These are phyloP conservation scores for Mycosphaerella arachidis DNA, from an alignment of 2,329 filamentous ascomycete species.

Conservation along the genomic window DNA sequence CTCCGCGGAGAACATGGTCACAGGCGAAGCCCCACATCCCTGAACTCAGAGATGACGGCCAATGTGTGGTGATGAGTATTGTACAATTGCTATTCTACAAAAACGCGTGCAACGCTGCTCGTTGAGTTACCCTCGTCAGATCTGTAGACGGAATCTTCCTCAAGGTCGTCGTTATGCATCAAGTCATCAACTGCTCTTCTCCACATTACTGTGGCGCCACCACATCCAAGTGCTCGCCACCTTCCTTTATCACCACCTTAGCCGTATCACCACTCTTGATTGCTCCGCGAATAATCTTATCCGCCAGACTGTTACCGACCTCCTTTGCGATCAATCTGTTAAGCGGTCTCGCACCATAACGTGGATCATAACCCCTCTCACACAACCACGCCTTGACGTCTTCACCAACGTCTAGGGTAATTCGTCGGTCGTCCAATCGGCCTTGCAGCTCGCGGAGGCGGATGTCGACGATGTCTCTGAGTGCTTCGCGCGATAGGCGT, in stretches of 20 bases:
- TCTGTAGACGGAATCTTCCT: background rate
- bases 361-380: constrained; percentile 83
- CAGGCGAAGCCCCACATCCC: too few relatives aligned
- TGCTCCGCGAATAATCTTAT: constrained; percentile 84
- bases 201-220: background rate
- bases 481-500: constrained; percentile 68
- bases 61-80: background rate
- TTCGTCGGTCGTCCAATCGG: constrained; percentile 79
- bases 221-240: constrained; percentile 39
- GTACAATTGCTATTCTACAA: background rate
- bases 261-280: constrained; percentile 72
- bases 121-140: background rate
- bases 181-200: background rate
- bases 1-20: background rate
- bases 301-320: constrained; percentile 82
- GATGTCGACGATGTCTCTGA: constrained; percentile 92
- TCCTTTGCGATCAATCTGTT: constrained; percentile 88
- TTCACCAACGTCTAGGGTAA: constrained; percentile 65
- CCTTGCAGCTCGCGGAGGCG: constrained; percentile 77
- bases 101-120: background rate
- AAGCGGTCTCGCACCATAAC: constrained; percentile 83
- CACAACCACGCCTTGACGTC: constrained; percentile 82
- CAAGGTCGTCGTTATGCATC: background rate
- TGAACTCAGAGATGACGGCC: too few relatives aligned
- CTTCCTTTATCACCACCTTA: constrained; percentile 62